These are phyloP conservation scores for Trametes cingulata DNA, from an alignment of 768 basidiomycete species.

Conservation along the genomic window DNA sequence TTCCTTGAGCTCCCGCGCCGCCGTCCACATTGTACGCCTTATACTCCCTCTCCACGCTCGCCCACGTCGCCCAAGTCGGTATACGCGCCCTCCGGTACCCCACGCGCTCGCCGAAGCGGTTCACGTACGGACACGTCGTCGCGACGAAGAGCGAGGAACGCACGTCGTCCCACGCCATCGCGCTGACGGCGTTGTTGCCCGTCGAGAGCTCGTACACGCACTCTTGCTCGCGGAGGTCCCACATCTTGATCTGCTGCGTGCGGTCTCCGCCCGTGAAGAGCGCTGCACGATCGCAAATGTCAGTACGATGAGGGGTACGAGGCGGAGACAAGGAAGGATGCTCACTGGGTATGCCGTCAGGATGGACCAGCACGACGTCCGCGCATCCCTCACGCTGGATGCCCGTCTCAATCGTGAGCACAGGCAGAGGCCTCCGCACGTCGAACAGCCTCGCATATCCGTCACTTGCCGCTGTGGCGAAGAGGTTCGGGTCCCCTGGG, in stretches of 20 bases:
- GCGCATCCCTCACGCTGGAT: conserved; percentile 22
- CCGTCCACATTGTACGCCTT: conserved; percentile 8
- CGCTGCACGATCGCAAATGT: conserved; percentile 21
- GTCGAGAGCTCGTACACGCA: conserved; percentile 45
- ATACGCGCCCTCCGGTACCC: conserved; percentile 29
- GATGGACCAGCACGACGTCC: conserved; percentile 35
- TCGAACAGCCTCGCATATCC: conserved; percentile 44
- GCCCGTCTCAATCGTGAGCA: conserved; percentile 35
- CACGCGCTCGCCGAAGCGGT: conserved; percentile 26
- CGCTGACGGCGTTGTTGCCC: conserved; percentile 43
- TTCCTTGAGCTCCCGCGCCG: background rate
- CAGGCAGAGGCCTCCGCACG: conserved; percentile 38
- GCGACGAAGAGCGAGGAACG: conserved; percentile 36
- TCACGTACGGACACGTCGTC: conserved; percentile 36
- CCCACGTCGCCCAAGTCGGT: conserved; percentile 20
- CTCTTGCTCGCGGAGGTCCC: conserved; percentile 42
- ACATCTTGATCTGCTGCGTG: conserved; percentile 40
- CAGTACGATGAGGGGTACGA: background rate
- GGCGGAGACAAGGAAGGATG: background rate
- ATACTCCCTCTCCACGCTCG: conserved; percentile 19
- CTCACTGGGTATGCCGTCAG: conserved; percentile 41
- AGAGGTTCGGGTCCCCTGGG: conserved; percentile 36
- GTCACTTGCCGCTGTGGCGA: conserved; percentile 40
- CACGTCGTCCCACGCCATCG: conserved; percentile 36
- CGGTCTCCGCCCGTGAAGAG: conserved; percentile 34